Base-by-base conservation (phyloP, 1,284 basidiomycete genomes). In the Ustilago shanxiensis region DNA sequence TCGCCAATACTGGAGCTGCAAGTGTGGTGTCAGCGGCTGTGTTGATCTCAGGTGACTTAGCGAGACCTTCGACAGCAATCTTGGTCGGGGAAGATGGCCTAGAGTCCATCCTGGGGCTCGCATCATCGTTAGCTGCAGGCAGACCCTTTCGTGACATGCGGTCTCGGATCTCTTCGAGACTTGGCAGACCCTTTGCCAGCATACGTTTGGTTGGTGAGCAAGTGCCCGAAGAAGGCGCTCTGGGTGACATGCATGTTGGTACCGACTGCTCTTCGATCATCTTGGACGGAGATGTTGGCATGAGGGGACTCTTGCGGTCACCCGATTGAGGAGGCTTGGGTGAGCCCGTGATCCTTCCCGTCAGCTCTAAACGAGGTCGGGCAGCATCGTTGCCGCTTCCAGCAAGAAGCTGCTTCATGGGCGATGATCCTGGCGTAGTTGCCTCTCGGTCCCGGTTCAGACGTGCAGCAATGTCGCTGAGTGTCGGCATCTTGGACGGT, bases 121-220 rank as follows among this genome's bases (percentile, higher is more conserved):
- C 20, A 5, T 55, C 47, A 4, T 60, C 52, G 16, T 39, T 56
- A 3, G 28, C 13, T 5, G 47, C 18, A 20, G 58, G 9, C 26
- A 74, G 29, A 18, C 70, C 72, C 56, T 82, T 82, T 8, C 61
- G 71, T 2, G 72, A 64, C 75, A 85, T 75, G 0, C 82, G 76
- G n/a, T 79, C 79, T 26, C 74, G 74, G 39, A 85, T 85, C 33
- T 83, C 83, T 22, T 82, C 81, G 13, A 85, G 60, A 52, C 79
- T 85, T 0, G 83, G 83, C 31, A 84, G 53, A 0, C 70, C 79
- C 16, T 80, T 70, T n/a, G 60, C 54, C 14, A 63, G 56, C 58
- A 66, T 63, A 49, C 66, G 60, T 29, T 71, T 76, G 13, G 62
- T 68, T 4, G 72, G 66, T 0, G 63, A 72, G 24, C 57, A 50